Percentiles rank a stretch among this genome's conserved stretches.
phyloP scores from a whole-genome alignment of 768 basidiomycete genomes.

The Boletus rubropictus region DNA sequence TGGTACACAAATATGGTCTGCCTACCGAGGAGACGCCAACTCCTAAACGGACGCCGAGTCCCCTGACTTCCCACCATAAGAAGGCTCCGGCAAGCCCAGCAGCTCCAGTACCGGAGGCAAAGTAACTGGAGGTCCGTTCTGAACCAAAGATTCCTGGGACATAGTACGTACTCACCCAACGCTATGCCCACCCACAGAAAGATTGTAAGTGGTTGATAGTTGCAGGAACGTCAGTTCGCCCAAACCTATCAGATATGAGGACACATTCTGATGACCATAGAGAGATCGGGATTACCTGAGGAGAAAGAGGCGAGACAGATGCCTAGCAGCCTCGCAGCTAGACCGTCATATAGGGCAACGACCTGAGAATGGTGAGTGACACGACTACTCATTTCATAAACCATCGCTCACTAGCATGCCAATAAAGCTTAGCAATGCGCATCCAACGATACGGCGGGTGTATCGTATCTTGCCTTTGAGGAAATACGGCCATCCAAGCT shows the following conservation, averaged over 20 bases:
- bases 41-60: slow-evolving; percentile 75
- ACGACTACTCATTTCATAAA: background rate
- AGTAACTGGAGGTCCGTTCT: slow-evolving; percentile 53
- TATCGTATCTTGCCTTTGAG: slow-evolving; percentile 85
- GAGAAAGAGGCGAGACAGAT: slow-evolving; percentile 83
- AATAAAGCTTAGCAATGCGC: slow-evolving; percentile 64
- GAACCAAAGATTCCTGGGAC: background rate
- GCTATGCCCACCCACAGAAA: slow-evolving; percentile 68
- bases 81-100: slow-evolving; percentile 91
- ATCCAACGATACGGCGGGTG: slow-evolving; percentile 63
- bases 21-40: slow-evolving; percentile 79
- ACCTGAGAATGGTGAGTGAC: slow-evolving; percentile 41
- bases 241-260: slow-evolving; percentile 49
- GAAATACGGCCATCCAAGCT: slow-evolving; percentile 89
- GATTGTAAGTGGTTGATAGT: slow-evolving; percentile 77
- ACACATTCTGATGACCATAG: background rate
- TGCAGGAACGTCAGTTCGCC: slow-evolving; percentile 95
- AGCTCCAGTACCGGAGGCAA: slow-evolving; percentile 90
- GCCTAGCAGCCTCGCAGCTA: slow-evolving; percentile 70
- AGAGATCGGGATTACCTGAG: slow-evolving; percentile 47
- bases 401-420: slow-evolving; percentile 77
- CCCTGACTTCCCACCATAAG: slow-evolving; percentile 90
- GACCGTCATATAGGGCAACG: slow-evolving; percentile 63
- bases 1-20: background rate
- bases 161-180: slow-evolving; percentile 54